These are phyloP conservation scores for Cornus suecica DNA, from an alignment of 148 eudicot species.

Conservation along the genomic window DNA sequence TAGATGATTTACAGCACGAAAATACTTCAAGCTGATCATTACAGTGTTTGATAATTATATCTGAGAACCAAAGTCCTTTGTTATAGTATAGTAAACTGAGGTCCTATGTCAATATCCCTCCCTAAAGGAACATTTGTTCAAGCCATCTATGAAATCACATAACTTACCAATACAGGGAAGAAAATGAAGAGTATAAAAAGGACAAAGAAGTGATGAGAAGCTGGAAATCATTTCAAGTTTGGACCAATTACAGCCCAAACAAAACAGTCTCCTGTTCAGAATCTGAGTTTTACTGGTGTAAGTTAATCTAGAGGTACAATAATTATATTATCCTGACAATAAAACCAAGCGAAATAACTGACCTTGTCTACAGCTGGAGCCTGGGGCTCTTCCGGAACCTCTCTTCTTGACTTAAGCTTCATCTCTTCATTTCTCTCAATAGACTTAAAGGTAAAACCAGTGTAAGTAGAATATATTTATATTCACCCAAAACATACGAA, in stretches of 20 bases:
- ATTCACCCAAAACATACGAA: not conserved
- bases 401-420: conserved; percentile 64
- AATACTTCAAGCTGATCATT: too few relatives aligned
- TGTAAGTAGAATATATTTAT: not conserved
- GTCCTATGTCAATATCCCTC: not conserved
- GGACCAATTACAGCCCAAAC: not conserved
- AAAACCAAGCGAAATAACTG: conserved; percentile 17
- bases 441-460: conserved; percentile 42
- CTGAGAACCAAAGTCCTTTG: too few relatives aligned
- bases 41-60: too few relatives aligned
- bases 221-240: not conserved
- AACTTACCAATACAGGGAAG: not conserved
- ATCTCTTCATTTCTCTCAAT: conserved; percentile 66
- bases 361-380: conserved; percentile 73
- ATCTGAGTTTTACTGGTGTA: not conserved
- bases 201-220: too few relatives aligned
- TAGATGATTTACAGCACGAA: too few relatives aligned
- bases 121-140: not conserved
- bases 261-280: not conserved
- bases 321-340: not conserved
- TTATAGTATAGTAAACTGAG: too few relatives aligned
- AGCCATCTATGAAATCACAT: not conserved
- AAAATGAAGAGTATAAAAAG: too few relatives aligned
- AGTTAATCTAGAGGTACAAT: not conserved
- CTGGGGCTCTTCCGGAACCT: conserved; percentile 48